Percentiles rank a stretch among this genome's conserved stretches.
Conservation (phyloP, 1,284 basidiomycete genomes). For the Moesziomyces antarcticus region DNA sequence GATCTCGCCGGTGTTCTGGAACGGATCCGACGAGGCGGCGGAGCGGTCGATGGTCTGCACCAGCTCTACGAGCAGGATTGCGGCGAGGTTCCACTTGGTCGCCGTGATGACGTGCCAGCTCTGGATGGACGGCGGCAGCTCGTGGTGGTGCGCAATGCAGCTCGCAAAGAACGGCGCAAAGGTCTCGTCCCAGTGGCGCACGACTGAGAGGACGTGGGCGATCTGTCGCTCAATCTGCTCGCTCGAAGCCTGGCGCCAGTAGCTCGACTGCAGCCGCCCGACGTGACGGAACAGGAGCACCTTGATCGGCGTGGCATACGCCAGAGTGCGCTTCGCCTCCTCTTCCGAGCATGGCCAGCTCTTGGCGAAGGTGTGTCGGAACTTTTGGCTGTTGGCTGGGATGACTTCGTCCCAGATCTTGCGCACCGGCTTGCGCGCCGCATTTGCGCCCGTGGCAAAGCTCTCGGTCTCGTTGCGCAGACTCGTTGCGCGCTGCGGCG, state of each 20-base stretch:
- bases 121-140: slow-evolving; percentile 30
- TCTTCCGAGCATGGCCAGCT: slow-evolving; percentile 35
- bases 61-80: slow-evolving; percentile 35
- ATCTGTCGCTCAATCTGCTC: slow-evolving; percentile 40
- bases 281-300: slow-evolving; percentile 46
- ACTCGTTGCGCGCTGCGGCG: slow-evolving; percentile 9
- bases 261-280: slow-evolving; percentile 31
- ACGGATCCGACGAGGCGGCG: slow-evolving; percentile 11
- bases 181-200: slow-evolving; percentile 36
- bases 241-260: slow-evolving; percentile 32
- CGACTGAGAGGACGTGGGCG: slow-evolving; percentile 23
- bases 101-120: slow-evolving; percentile 37
- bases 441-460: slow-evolving; percentile 1
- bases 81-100: slow-evolving; percentile 39
- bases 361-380: slow-evolving; percentile 26
- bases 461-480: slow-evolving; percentile 6
- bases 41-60: slow-evolving; percentile 31
- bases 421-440: slow-evolving; percentile 8
- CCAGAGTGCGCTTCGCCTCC: slow-evolving; percentile 28
- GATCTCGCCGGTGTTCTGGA: slow-evolving; percentile 21
- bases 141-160: slow-evolving; percentile 25
- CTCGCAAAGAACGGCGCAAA: slow-evolving; percentile 35
- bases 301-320: slow-evolving; percentile 39
- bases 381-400: slow-evolving; percentile 26
- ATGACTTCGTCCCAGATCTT: slow-evolving; percentile 49